Evolutionary conservation across 139 green algal species (phyloP).

Genomic region (Bryopsis sp.): DNA sequence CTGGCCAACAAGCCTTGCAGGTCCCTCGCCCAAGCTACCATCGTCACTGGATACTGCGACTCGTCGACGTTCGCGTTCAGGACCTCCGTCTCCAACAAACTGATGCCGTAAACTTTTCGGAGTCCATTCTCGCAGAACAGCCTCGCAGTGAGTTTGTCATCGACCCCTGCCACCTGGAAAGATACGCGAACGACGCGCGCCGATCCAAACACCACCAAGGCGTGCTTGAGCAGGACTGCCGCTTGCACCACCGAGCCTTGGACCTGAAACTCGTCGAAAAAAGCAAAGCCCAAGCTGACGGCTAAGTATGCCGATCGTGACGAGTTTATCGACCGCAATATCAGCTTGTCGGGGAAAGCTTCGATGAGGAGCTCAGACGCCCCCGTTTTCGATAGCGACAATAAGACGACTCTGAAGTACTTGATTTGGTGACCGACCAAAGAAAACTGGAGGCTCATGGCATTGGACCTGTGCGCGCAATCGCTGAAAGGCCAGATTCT

Average conservation of each 20-base stretch:
- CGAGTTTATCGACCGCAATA: slow-evolving; percentile 58
- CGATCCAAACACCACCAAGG: not conserved
- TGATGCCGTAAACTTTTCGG: slow-evolving; percentile 49
- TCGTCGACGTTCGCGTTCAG: slow-evolving; percentile 55
- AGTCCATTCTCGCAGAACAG: slow-evolving; percentile 36
- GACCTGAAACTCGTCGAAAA: slow-evolving; percentile 29
- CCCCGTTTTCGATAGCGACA: slow-evolving; percentile 34
- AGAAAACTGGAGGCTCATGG: slow-evolving; percentile 30
- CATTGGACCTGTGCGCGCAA: not conserved
- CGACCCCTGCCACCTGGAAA: not conserved
- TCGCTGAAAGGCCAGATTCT: too few species aligned
- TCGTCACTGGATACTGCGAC: slow-evolving; percentile 38
- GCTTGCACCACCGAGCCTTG: slow-evolving; percentile 36
- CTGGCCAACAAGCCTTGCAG: slow-evolving; percentile 40
- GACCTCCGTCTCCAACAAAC: slow-evolving; percentile 45
- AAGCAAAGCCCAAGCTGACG: slow-evolving; percentile 40
- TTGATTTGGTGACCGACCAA: slow-evolving; percentile 33
- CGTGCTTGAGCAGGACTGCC: slow-evolving; percentile 44
- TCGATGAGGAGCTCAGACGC: slow-evolving; percentile 55
- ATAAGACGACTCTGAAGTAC: slow-evolving; percentile 31
- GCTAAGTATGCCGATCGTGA: slow-evolving; percentile 54
- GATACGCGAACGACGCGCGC: not conserved
- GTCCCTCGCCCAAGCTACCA: slow-evolving; percentile 46
- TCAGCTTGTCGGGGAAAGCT: slow-evolving; percentile 42
- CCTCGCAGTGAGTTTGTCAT: too few species aligned